Conservation (phyloP, 805 yeast genomes). For the Wickerhamiella dianesei region DNA sequence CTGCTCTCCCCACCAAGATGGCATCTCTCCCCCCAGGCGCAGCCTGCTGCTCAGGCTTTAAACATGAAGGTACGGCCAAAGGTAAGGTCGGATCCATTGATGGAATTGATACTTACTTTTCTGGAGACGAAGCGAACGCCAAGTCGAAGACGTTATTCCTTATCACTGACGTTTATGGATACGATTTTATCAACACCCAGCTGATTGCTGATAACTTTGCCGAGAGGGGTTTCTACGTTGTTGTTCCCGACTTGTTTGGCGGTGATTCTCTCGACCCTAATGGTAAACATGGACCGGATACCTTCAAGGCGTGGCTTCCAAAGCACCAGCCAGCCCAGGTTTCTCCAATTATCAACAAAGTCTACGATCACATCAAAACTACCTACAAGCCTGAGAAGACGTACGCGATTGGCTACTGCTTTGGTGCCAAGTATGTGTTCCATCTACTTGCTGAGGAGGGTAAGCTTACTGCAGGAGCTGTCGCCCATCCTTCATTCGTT, state of each 20-base stretch:
- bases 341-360: constrained; percentile 35
- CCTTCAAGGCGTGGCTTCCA: constrained; percentile 35
- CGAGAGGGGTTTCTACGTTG: constrained; percentile 45
- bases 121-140: constrained; percentile 33
- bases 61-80: constrained; percentile 20
- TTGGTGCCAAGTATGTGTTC: constrained; percentile 61
- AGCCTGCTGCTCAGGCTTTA: constrained; percentile 25
- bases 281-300: background rate
- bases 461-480: constrained; percentile 42
- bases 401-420: constrained; percentile 57
- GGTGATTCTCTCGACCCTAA: constrained; percentile 35
- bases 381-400: constrained; percentile 36
- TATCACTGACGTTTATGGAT: constrained; percentile 56
- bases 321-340: constrained; percentile 40
- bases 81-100: constrained; percentile 20
- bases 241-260: constrained; percentile 62
- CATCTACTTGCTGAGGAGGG: constrained; percentile 33
- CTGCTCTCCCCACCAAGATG: constrained; percentile 6
- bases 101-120: constrained; percentile 32
- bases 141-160: constrained; percentile 43
- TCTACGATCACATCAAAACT: constrained; percentile 32
- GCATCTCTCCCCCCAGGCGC: constrained; percentile 24
- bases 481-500: constrained; percentile 77
- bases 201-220: constrained; percentile 43
- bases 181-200: constrained; percentile 39